Base-by-base conservation (phyloP, 2,329 filamentous ascomycete genomes). In the Fusarium fujikuroi region DNA sequence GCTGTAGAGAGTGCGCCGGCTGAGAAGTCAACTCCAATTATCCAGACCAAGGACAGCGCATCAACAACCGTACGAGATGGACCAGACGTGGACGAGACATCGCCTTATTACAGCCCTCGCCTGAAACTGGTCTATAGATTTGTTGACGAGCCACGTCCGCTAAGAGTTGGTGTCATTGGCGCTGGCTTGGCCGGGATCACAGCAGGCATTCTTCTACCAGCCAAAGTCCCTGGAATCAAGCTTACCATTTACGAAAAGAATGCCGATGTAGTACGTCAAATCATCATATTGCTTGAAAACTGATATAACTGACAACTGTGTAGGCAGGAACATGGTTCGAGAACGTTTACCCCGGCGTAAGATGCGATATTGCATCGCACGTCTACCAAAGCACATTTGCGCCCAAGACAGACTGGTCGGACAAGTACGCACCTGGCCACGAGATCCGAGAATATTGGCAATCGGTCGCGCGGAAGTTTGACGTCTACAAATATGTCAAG, bases 371-470 rank as follows among this genome's bases (percentile, higher is more conserved):
- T 19, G 90, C 92, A 0, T 88, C 91, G 1, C 90, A 92, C 78
- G 90, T 91, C 25, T 94, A 94, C 75, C 91, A 93, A 76, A 88
- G 88, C 12, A 90, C 89, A 0, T 93, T 93, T 78, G 84, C 85
- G 11, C 90, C 91, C 2, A 93, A 93, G 63, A 88, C 86, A 0
- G 85, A 92, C 72, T 94, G 92, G 92, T 87, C 86, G 0, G 90
- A 93, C 74, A 86, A 90, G 66, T 94, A 92, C 75, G 88, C 92
- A 0, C 88, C 89, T 42, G 92, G 92, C 0, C 78, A 82, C 8
- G 92, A 94, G 79, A 94, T 94, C 66, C 82, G 85, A 11, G 85
- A 88, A 21, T 94, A 94, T 77, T 91, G 91, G 90, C 86, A 92
- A 73, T 80, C 80, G 0, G 80, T 92, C 7, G 91, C 91, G 0